Base-by-base conservation (phyloP, 148 eudicot genomes). In the Hydrangea macrophylla region DNA sequence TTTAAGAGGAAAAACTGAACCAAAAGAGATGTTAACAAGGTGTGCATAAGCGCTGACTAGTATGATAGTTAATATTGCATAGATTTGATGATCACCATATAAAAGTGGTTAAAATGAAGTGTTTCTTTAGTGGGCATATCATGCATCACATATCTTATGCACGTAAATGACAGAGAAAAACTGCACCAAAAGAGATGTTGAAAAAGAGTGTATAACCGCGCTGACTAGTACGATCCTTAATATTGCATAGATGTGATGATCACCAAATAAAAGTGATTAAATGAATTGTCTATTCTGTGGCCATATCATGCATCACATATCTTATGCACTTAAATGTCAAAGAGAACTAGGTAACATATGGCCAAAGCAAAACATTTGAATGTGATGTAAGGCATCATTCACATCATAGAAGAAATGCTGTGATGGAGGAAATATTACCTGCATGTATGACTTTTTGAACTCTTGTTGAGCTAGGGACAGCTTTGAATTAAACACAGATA, bases 391-490 rank as follows among this genome's bases (percentile, higher is more conserved):
- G 58, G 32, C 18, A 65, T 33, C 59, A 32, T 31, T 17, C 60
- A 37, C 33, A 51, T 22, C 45, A 32, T 53, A 51, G 17, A 22
- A 12, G 37, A 5, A 23, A 11, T 20, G 2, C 9, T 50, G 10
- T 48, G n/a, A 51, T 65, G 36, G 59, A 64, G 50, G n/a, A 73
- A 51, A n/a, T 64, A 73, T 77, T 48, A 93, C 98, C 96, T 90
- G 98, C 36, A 35, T 78, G 82, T 90, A 78, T 66, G 86, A 83
- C 80, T 86, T 93, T 69, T 83, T 83, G 81, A 93, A 93, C 55
- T 93, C 98, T 72, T 78, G 86, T 66, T 83, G 96, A 74, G 92
- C 92, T 62, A 70, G 58, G 40, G 79, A 79, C 73, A 90, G 76
- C 79, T 76, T 90, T 70, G 87, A 65, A 58, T 76, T 81, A 67